Conservation (phyloP, 2,329 filamentous ascomycete genomes). For the Cercospora sp. region DNA sequence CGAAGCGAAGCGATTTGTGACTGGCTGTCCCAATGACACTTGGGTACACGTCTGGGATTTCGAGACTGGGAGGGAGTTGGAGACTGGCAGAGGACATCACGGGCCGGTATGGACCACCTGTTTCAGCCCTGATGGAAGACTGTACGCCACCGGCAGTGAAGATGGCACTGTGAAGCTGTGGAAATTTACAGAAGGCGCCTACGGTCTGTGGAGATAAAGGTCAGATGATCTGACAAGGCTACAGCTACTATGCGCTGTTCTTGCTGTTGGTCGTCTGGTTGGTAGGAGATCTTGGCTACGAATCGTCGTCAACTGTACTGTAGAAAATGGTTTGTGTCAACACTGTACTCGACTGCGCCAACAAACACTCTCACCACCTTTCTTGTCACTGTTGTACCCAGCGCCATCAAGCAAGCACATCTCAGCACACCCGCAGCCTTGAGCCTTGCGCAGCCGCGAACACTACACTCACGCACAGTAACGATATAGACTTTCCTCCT, state of each 20-base stretch:
- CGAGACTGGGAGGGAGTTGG: slow-evolving; percentile 78
- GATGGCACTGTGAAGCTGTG: slow-evolving; percentile 96
- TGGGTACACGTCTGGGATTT: slow-evolving; percentile 96
- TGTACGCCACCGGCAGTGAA: slow-evolving; percentile 95
- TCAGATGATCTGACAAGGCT: not conserved
- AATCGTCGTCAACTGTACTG: not conserved
- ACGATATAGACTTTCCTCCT: not conserved
- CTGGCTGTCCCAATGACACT: slow-evolving; percentile 86
- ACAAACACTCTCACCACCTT: not conserved
- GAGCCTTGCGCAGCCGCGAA: not conserved
- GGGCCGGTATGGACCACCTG: slow-evolving; percentile 95
- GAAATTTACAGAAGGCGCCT: slow-evolving; percentile 66
- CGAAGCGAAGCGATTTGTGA: slow-evolving; percentile 77
- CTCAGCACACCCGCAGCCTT: not conserved
- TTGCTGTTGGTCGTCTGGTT: not conserved
- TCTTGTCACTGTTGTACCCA: too few relatives aligned
- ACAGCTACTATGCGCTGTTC: not conserved
- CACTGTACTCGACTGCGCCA: not conserved
- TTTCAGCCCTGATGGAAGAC: slow-evolving; percentile 91
- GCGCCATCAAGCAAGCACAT: not conserved
- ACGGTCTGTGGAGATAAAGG: slow-evolving; percentile 62
- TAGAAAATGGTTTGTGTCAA: not conserved
- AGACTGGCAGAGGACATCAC: slow-evolving; percentile 94
- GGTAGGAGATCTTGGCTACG: not conserved
- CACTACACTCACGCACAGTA: not conserved